These are phyloP conservation scores for Botrytis squamosa DNA, from an alignment of 2,329 filamentous ascomycete genomes.

Conservation along the genomic window DNA sequence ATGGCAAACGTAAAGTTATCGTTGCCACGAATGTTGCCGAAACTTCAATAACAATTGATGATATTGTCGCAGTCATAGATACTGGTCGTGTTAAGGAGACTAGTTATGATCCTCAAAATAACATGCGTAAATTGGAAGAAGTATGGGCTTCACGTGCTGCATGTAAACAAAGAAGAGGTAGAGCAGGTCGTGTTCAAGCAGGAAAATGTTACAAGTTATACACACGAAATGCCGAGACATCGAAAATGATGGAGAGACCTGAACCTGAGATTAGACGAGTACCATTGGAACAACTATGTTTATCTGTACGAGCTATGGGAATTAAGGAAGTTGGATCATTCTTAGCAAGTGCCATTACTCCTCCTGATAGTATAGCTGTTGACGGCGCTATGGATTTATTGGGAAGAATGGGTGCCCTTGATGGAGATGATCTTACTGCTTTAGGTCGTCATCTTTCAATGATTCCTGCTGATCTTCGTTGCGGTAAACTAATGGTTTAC, in stretches of 20 bases:
- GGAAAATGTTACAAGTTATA: constrained; percentile 96
- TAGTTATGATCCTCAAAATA: constrained; percentile 85
- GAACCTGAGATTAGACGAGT: constrained; percentile 93
- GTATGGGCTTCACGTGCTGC: constrained; percentile 93
- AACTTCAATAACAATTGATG: constrained; percentile 97
- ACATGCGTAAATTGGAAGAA: constrained; percentile 92
- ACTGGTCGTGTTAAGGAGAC: constrained; percentile 96
- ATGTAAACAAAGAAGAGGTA: constrained; percentile 89
- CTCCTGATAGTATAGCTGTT: constrained; percentile 80
- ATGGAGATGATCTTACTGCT: constrained; percentile 82
- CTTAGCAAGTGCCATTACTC: constrained; percentile 81
- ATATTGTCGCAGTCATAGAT: constrained; percentile 94
- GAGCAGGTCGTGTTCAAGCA: constrained; percentile 87
- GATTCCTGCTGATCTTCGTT: constrained; percentile 89
- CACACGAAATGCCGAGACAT: constrained; percentile 75
- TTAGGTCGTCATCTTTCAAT: constrained; percentile 91
- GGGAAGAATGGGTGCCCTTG: constrained; percentile 81
- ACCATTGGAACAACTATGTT: constrained; percentile 87
- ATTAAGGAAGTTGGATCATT: constrained; percentile 79
- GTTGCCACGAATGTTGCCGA: constrained; percentile 96
- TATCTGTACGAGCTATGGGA: constrained; percentile 94
- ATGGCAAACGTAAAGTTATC: constrained; percentile 85
- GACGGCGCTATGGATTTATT: constrained; percentile 80
- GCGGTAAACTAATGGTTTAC: constrained; percentile 93
- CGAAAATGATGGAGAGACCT: constrained; percentile 81